Evolutionary conservation across 805 yeast genomes (phyloP), one percentile per base, ranked within the genome.

Genomic region (Priceomyces melissophilus): DNA sequence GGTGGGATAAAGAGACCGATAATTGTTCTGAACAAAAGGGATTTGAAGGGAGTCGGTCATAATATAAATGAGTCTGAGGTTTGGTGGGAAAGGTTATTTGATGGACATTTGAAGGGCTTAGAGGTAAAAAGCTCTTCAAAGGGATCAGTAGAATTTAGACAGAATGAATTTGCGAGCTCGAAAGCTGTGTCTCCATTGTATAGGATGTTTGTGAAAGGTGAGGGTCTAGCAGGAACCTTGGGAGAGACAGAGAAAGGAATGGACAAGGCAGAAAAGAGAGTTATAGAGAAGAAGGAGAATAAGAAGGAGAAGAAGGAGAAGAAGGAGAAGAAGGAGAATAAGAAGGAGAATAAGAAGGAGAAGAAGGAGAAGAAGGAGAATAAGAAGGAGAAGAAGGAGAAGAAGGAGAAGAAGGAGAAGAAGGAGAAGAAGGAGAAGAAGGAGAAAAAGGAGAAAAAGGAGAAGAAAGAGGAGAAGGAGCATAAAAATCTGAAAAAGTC

Each of bases 21-120:
- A 32, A 63, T 91, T 46, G 96, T 93, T 41, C 84, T 84, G 49
- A 97, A 91, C 56, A 89, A 93, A 63, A 82, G 81, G 51, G 96
- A 91, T 56, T 82, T 81, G 43, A 89, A 88, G 57, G 99, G 99
- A 8, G 71, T 91, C 17, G 99, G 99, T 0, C 83, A 84, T 56
- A 81, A 78, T 17, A 74, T 76, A 16, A 82, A 80, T 38, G 93
- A 87, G 49, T 77, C 82, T 11, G 96, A 87, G 48, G 84, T 87
- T 35, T 91, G 99, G 99, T 91, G 99, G 99, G 99, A 91, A 50
- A 75, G 87, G 48, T 71, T 91, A 34, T 93, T 93, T 66, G 97
- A 91, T 61, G 96, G 96, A 1, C 96, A 89, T 49, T 72, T 91
- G 48, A 87, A 87, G 55, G 76, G 79, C 7, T 60, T 93, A 38